Evolutionary conservation across 495 filamentous ascomycete species (phyloP).

Genomic region (Penicillium longicatenatum): DNA sequence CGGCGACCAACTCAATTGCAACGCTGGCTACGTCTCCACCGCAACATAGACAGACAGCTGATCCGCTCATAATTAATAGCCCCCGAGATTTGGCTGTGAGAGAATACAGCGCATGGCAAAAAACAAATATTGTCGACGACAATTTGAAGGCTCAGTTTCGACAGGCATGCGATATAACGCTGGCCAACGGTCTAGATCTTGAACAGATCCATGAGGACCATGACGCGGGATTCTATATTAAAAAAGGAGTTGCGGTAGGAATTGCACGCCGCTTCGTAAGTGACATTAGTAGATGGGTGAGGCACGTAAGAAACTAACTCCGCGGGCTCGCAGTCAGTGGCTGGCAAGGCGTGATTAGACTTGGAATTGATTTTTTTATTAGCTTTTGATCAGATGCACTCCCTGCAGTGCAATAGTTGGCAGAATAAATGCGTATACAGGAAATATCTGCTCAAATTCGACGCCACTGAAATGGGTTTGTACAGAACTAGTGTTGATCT

Average conservation of each 20-base stretch:
- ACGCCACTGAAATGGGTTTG: no score
- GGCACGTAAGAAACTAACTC: slow-evolving; percentile 9
- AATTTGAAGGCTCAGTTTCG: slow-evolving; percentile 26
- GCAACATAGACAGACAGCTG: not conserved
- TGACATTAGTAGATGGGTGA: slow-evolving; percentile 27
- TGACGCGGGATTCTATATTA: slow-evolving; percentile 26
- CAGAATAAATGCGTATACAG: no score
- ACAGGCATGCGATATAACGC: slow-evolving; percentile 23
- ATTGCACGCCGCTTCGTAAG: slow-evolving; percentile 24
- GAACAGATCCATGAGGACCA: slow-evolving; percentile 27
- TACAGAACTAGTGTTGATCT: no score
- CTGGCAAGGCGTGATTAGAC: no score
- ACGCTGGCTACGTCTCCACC: slow-evolving; percentile 5
- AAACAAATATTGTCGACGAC: slow-evolving; percentile 24
- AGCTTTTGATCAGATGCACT: no score
- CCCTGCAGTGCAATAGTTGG: no score
- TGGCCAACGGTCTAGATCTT: slow-evolving; percentile 25
- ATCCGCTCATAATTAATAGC: slow-evolving; percentile 9
- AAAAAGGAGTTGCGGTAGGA: slow-evolving; percentile 20
- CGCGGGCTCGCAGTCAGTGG: no score
- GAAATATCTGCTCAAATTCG: no score
- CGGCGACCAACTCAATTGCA: slow-evolving; percentile 1
- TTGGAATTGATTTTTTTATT: no score
- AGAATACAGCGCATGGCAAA: slow-evolving; percentile 29
- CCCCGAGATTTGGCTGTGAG: slow-evolving; percentile 22